Evolutionary conservation across 1,284 basidiomycete genomes (phyloP), one percentile per base, ranked within the genome.

Genomic region (Mrakiaceae sp.): DNA sequence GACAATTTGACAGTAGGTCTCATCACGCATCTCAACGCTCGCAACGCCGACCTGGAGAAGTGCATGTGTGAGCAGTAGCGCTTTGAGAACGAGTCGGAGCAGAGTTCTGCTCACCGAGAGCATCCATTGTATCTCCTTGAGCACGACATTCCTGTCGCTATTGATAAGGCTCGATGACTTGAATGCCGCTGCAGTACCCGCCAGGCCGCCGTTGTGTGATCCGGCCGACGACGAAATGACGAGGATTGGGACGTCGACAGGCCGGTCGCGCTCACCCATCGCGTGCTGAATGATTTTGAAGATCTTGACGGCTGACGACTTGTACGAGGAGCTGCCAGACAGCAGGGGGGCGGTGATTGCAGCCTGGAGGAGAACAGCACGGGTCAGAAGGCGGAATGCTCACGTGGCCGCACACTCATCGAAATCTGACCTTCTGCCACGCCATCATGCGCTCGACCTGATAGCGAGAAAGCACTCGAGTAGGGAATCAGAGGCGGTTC

Each of bases 221-320:
- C 61, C 53, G 39, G 60, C 67, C 27, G 64, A 64, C n/a, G 27
- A 51, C 49, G 57, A 67, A 12, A 49, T 64, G 16, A 44, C 58
- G 42, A 68, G 58, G 8, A 58, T 60, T 4, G 67, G 58, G 12
- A 68, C 27, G 10, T 74, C 72, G 12, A 77, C 75, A 11, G 72
- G 65, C 48, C 82, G 82, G 68, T 90, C 87, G 3, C 90, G 81
- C 72, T 95, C 92, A 49, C 90, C 90, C 90, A 94, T 95, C 64
- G 93, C 84, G 64, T 86, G 85, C 73, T 94, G 90, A 57, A 94
- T 84, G 48, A 91, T 84, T 72, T 88, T 90, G 81, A 95, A 96
- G 4, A 86, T 81, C 70, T 83, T 86, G 63, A 92, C 81, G 0
- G 89, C 88, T 69, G 93, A 87, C 72, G 82, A 84, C 69, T 84